Evolutionary conservation across 2,329 filamentous ascomycete genomes (phyloP), one percentile per base, ranked within the genome.

Genomic region (Epichloe aotearoae): DNA sequence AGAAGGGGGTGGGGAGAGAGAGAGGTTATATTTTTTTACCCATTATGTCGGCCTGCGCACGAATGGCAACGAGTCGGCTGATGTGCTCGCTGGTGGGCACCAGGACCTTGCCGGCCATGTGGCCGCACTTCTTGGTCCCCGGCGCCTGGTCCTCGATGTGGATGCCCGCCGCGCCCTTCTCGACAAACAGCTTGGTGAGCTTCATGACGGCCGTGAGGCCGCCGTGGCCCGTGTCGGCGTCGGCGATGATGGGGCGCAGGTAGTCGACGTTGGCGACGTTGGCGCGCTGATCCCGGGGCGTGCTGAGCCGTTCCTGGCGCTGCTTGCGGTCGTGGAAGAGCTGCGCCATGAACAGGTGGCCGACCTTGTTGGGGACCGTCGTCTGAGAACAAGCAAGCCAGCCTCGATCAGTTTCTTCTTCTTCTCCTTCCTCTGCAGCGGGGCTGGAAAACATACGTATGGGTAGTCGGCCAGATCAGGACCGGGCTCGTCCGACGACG

Each of bases 251-350:
- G 54, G 93, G 93, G 19, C 93, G 85, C 46, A 98, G 82, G 72
- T 93, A 98, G 73, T 98, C 93, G 62, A 89, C 75, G 67, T 94
- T 93, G 54, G 84, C 73, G 47, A 93, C 72, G 55, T 82, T 83
- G 58, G 73, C 70, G 51, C 93, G 87, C 63, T 89, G 76, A 23
- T 77, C 73, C 65, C 85, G 85, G 30, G 89, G 80, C 7, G 77
- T 83, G 56, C 80, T 85, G 49, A 97, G 73, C 53, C 93, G 88
- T 70, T 97, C 93, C 69, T 97, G 89, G 57, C 93, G 85, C 73
- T 98, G 93, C 73, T 98, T 98, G 64, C 93, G 87, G 77, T 98
- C 93, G 73, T 98, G 93, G 84, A 98, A 98, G 52, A 97, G 83
- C 72, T 98, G 93, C 14, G 93, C 91, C 82, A 94, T 90, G 81